Conservation (phyloP, 768 basidiomycete genomes). For the Russula griseocarnosa region DNA sequence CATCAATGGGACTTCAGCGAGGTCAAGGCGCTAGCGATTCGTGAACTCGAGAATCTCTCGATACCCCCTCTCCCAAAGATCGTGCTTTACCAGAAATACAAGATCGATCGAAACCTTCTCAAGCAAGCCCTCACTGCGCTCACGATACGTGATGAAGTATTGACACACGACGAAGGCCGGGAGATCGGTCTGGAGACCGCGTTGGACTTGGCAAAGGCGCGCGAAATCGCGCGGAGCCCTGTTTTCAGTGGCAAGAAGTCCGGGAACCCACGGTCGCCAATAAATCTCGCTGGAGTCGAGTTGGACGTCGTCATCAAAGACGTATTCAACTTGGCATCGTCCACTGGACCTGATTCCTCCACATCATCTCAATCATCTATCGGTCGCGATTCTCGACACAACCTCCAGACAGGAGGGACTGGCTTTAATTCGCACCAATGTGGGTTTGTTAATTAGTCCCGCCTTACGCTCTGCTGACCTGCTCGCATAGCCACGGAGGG, state of each 20-base stretch:
- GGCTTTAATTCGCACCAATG: conserved; percentile 12
- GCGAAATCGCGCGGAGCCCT: conserved; percentile 39
- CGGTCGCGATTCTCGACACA: conserved; percentile 11
- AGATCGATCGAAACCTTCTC: conserved; percentile 48
- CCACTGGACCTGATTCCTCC: background rate
- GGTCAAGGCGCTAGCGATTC: conserved; percentile 48
- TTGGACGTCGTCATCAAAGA: conserved; percentile 18
- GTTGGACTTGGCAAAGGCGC: conserved; percentile 47
- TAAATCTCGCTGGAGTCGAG: conserved; percentile 8
- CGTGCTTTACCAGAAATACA: conserved; percentile 49
- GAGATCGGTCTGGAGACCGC: conserved; percentile 54
- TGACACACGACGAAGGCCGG: conserved; percentile 51
- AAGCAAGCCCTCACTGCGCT: conserved; percentile 50
- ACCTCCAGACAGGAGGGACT: background rate
- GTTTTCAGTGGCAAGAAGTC: background rate
- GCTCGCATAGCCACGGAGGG: background rate
- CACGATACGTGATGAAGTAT: conserved; percentile 48
- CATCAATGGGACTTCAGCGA: conserved; percentile 52
- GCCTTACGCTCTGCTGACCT: conserved; percentile 14
- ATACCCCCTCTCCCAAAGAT: conserved; percentile 52
- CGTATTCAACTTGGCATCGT: conserved; percentile 13
- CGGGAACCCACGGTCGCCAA: conserved; percentile 11
- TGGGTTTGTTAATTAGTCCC: conserved; percentile 6
- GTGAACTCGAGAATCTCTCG: conserved; percentile 45
- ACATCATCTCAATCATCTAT: background rate